Evolutionary conservation across 345 rosid species (phyloP), one percentile per base, ranked within the genome.

Genomic region (Eucalyptus tenuipes): DNA sequence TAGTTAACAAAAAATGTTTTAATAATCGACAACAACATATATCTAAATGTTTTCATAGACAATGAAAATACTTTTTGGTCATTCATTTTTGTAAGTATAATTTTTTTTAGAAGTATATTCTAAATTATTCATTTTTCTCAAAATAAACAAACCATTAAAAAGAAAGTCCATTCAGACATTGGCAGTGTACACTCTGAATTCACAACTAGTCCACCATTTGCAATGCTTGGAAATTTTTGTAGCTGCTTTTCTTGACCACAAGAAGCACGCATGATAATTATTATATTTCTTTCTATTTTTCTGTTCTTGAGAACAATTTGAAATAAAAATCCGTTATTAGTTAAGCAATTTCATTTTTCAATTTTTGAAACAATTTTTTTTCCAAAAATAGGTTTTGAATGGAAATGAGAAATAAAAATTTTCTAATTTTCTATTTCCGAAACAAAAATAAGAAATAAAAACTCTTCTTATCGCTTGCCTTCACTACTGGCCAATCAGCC

Each of bases 401-500:
- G 13, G 10, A 66, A 66, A 66, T 66, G 11, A n/a, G 20, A 66
- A 66, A 4, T 4, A n/a, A 7, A 29, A 1, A 13, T 5, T 61
- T 64, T n/a, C 10, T 4, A 6, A 16, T 14, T 7, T 16, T 64
- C 1, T 64, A 8, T n/a, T n/a, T 64, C 0, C 0, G 3, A 1
- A n/a, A 4, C 0, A 64, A 4, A 64, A 64, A n/a, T 0, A 5
- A 64, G 10, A 15, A n/a, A n/a, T n/a, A n/a, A 66, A 8, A n/a
- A 14, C 10, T 66, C 5, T 14, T 66, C 0, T 61, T 9, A 2
- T 29, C 33, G 5, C 9, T 29, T n/a, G 4, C 3, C 8, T 1
- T 55, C 3, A 0, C 29, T 5, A 3, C 0, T 29, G 0, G 9
- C 0, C 3, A 0, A 3, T 61, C 2, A 8, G 9, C 18, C 9